Base-by-base conservation (phyloP, 2,329 filamentous ascomycete genomes). In the Talaromyces amestolkiae region DNA sequence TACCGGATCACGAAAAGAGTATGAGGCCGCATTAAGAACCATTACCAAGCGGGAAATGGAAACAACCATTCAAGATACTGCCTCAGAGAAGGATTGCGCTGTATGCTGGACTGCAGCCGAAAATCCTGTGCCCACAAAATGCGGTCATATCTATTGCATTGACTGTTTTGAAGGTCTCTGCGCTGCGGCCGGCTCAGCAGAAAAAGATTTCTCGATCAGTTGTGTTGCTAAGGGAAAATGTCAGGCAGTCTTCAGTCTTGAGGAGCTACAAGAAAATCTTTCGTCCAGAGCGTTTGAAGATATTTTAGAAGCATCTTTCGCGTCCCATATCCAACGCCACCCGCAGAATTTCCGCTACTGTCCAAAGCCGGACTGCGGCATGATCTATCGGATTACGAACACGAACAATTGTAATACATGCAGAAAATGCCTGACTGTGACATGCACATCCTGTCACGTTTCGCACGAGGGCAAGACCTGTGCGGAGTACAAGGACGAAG, bases 341-440 rank as follows among this genome's bases (percentile, higher is more conserved):
- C 75, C 77, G 1, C 45, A 71, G 10, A 45, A 66, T 0, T 71
- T 83, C 11, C 75, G 71, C 3, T 77, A 77, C 67, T 84, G 82
- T 61, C 78, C 80, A 2, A 80, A 78, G 0, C 75, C 80, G 0
- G 79, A 82, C 67, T 84, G 82, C 64, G 72, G 68, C 6, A 74
- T 76, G 19, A 69, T 83, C 10, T 84, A 84, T 68, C 78, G 80
- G 8, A 60, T 66, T 39, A 66, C 66, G 17, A 62, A 60, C 19
- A 49, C 27, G 7, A 33, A 49, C 5, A 24, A 65, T 3, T 66
- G 67, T 6, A 65, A 35, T 45, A 47, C 59, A 0, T 84, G 81
- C 65, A 62, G 72, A 3, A 70, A 70, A 1, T 84, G 82, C 37
- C 59, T 71, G 10, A 64, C 68, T 37, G 7, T 51, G 13, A 45